Evolutionary conservation across 1,284 basidiomycete species (phyloP).

Genomic region (Trametes polyzona): DNA sequence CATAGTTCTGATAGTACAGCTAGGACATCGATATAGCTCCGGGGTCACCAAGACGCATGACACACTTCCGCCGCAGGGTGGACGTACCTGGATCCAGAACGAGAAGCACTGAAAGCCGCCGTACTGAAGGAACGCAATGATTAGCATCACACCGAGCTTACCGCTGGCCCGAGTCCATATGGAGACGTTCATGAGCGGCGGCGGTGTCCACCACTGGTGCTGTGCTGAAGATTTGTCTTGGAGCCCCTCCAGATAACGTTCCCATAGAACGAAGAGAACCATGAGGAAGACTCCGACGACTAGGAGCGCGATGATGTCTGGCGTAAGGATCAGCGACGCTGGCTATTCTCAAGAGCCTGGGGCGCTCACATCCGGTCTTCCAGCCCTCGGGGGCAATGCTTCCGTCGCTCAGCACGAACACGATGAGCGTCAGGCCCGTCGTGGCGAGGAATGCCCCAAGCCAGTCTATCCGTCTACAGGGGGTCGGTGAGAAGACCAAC

Average conservation of each 20-base stretch:
- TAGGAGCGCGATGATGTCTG: conserved; percentile 65
- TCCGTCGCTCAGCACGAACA: conserved; percentile 82
- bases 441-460: conserved; percentile 81
- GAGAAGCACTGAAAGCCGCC: background rate
- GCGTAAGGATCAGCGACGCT: background rate
- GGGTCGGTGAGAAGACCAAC: background rate
- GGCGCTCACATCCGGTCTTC: conserved; percentile 69
- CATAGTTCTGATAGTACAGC: conserved; percentile 74
- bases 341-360: background rate
- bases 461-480: conserved; percentile 72
- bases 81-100: conserved; percentile 57
- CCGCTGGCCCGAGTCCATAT: background rate
- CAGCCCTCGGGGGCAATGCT: conserved; percentile 71
- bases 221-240: conserved; percentile 20
- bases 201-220: conserved; percentile 29
- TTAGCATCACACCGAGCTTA: background rate
- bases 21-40: no score
- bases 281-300: conserved; percentile 65
- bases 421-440: conserved; percentile 73
- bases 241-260: conserved; percentile 59
- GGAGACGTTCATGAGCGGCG: background rate
- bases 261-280: conserved; percentile 68
- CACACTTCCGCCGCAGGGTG: background rate
- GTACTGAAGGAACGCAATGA: background rate
- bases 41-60: no score